Percentiles rank a stretch among this genome's conserved stretches.
phyloP scores from a whole-genome alignment of 257 asterid genomes.

The Ilex asprella region DNA sequence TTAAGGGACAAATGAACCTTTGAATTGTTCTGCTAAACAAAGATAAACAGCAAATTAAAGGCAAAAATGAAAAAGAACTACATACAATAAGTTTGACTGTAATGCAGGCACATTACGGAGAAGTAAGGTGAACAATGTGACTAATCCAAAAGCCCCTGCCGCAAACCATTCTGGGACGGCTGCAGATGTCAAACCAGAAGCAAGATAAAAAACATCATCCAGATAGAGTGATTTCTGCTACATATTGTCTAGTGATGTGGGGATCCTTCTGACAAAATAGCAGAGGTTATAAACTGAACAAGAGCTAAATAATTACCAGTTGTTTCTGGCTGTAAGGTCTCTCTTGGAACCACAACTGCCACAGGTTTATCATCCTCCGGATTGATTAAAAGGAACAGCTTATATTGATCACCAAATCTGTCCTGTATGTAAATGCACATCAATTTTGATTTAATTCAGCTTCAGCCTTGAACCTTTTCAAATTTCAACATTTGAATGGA shows the following conservation, averaged over 20 bases:
- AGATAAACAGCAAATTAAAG: background rate
- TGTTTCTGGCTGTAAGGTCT: constrained; percentile 77
- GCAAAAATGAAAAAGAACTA: constrained; percentile 10
- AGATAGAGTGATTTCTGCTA: constrained; percentile 2
- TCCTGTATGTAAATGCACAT: constrained; percentile 47
- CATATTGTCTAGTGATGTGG: background rate
- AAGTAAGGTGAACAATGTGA: constrained; percentile 77
- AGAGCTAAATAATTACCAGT: constrained; percentile 36
- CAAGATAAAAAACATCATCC: constrained; percentile 4
- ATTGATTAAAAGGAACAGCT: constrained; percentile 72
- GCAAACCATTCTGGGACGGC: constrained; percentile 99
- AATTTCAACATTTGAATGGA: constrained; percentile 14
- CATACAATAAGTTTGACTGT: constrained; percentile 75
- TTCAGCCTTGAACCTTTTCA: constrained; percentile 8
- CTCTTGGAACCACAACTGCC: constrained; percentile 91
- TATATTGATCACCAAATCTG: constrained; percentile 76
- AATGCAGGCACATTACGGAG: constrained; percentile 88
- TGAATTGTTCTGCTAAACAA: background rate
- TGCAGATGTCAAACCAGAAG: constrained; percentile 34
- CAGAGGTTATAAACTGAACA: too few relatives aligned
- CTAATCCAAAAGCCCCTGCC: constrained; percentile 91
- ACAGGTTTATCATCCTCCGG: constrained; percentile 98
- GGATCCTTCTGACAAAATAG: too few relatives aligned
- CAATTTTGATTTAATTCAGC: constrained; percentile 18
- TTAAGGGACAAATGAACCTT: too few relatives aligned